Percentiles rank a stretch among this genome's conserved stretches.
phyloP scores from a whole-genome alignment of 1,139 yeast genomes.

The Pichia sp. region DNA sequence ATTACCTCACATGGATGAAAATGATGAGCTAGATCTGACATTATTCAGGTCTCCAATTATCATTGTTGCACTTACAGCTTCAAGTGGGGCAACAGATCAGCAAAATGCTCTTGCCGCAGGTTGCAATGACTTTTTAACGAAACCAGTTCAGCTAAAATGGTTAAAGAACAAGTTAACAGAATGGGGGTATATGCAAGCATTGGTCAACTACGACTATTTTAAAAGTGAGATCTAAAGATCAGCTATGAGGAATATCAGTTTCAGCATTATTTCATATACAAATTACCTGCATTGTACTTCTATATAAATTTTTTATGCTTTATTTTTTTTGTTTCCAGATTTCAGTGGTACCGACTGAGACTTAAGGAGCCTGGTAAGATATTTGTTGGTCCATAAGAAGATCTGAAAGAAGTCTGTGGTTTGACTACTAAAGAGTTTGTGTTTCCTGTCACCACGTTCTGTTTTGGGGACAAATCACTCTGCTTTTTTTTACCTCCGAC shows the following conservation, averaged over 20 bases:
- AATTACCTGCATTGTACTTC: too few relatives aligned
- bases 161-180: constrained; percentile 88
- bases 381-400: not conserved
- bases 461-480: too few relatives aligned
- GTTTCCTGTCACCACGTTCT: too few relatives aligned
- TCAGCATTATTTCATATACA: not conserved
- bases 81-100: constrained; percentile 79
- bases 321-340: too few relatives aligned
- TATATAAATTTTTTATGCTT: too few relatives aligned
- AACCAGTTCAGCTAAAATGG: constrained; percentile 94
- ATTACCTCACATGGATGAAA: constrained; percentile 12
- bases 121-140: constrained; percentile 93
- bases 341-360: too few relatives aligned
- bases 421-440: too few relatives aligned
- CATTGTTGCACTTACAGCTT: constrained; percentile 92
- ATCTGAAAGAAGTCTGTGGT: too few relatives aligned
- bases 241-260: not conserved
- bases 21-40: constrained; percentile 48
- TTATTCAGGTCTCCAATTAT: constrained; percentile 85
- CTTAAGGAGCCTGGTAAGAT: constrained; percentile 3
- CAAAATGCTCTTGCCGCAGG: constrained; percentile 94
- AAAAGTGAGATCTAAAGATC: constrained; percentile 13
- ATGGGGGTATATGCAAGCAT: constrained; percentile 97
- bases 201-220: constrained; percentile 88
- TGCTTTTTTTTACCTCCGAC: too few relatives aligned